Conservation (phyloP, 78 protist genomes). For the Dictyostelium discoideum region dicty_2.7 NC_007089.4:1488501-1489000, state of each 20-base stretch:
- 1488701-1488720: neutral
- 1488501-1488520: neutral
- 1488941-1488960: neutral
- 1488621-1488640: conserved; percentile 10
- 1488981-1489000: neutral
- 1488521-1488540: neutral
- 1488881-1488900: conserved; percentile 27
- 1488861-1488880: conserved; percentile 52
- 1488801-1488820: conserved; percentile 56
- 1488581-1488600: conserved; percentile 12
- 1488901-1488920: conserved; percentile 29
- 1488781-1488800: neutral
- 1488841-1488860: conserved; percentile 34
- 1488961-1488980: neutral
- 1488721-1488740: neutral
- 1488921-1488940: neutral
- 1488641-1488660: conserved; percentile 55
- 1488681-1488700: conserved; percentile 69
- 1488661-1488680: conserved; percentile 61
- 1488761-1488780: neutral
- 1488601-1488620: conserved; percentile 49
- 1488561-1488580: no score
- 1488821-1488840: conserved; percentile 31
- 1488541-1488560: neutral
- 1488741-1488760: neutral